phyloP scores from a whole-genome alignment of 106 monocot species.

The Dendrobium chrysotoxum region DNA sequence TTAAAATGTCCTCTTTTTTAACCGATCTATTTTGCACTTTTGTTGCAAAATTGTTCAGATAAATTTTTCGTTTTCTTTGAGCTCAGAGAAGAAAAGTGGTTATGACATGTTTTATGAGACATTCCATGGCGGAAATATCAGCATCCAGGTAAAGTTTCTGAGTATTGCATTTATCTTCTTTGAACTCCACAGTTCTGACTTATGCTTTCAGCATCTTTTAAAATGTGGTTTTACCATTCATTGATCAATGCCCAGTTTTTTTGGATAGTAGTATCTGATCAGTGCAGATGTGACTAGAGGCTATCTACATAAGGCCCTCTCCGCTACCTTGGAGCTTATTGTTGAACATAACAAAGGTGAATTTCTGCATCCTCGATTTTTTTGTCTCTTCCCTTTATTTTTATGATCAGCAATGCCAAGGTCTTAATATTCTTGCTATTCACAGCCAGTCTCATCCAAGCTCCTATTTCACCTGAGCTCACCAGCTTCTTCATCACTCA shows the following conservation, averaged over 20 bases:
- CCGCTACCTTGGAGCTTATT: slow-evolving; percentile 27
- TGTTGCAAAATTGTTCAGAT: slow-evolving; percentile 13
- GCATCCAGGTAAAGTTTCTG: slow-evolving; percentile 28
- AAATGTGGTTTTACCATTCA: not conserved
- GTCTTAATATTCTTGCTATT: not conserved
- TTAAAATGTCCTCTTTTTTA: not conserved
- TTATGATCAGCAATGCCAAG: not conserved
- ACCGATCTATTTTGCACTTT: not conserved
- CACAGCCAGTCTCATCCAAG: slow-evolving; percentile 11
- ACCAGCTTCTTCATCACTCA: slow-evolving; percentile 38
- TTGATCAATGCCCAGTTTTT: slow-evolving; percentile 10
- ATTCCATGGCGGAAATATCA: slow-evolving; percentile 42
- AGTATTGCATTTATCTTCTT: too few species aligned
- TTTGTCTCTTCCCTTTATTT: not conserved
- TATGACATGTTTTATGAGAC: slow-evolving; percentile 29
- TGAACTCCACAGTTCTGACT: not conserved
- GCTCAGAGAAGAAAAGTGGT: slow-evolving; percentile 16
- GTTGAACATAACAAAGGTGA: slow-evolving; percentile 29
- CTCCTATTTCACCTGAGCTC: slow-evolving; percentile 18
- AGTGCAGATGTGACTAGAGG: slow-evolving; percentile 27
- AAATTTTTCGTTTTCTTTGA: slow-evolving; percentile 24
- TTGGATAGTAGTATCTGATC: slow-evolving; percentile 23
- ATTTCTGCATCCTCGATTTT: not conserved
- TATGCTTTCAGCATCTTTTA: not conserved
- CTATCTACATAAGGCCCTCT: slow-evolving; percentile 30